Evolutionary conservation across 176 grass and related monocot genomes (phyloP).

Genomic region (Thalia dealbata): DNA sequence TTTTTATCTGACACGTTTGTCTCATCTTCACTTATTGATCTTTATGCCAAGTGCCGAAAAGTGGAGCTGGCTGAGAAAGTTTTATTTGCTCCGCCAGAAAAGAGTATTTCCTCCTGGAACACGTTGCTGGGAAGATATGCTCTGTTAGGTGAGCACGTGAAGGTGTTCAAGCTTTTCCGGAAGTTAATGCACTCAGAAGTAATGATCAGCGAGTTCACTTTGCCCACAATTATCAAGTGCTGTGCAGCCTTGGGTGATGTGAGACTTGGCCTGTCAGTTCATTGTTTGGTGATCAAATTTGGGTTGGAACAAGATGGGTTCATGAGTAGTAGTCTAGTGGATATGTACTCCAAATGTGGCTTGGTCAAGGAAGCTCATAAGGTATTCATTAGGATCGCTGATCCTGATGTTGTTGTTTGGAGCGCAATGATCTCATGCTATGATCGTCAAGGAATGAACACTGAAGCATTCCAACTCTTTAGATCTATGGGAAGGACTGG

Average conservation of each 20-base stretch:
- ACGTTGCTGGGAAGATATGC: slow-evolving; percentile 26
- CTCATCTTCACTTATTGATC: slow-evolving; percentile 26
- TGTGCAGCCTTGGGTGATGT: slow-evolving; percentile 9
- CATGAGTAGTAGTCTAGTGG: slow-evolving; percentile 28
- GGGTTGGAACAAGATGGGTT: slow-evolving; percentile 22
- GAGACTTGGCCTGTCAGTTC: slow-evolving; percentile 22
- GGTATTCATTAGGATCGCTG: slow-evolving; percentile 30
- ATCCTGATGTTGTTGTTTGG: slow-evolving; percentile 39
- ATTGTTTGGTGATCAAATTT: slow-evolving; percentile 28
- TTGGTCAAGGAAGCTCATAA: slow-evolving; percentile 24
- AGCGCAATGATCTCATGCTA: slow-evolving; percentile 39
- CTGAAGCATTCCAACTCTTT: slow-evolving; percentile 31
- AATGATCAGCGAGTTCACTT: slow-evolving; percentile 27
- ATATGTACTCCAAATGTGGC: slow-evolving; percentile 33
- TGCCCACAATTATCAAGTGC: slow-evolving; percentile 28
- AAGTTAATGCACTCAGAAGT: slow-evolving; percentile 17
- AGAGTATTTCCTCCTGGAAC: slow-evolving; percentile 28
- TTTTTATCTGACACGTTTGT: slow-evolving; percentile 24
- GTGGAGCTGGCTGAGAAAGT: slow-evolving; percentile 23
- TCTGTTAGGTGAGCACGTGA: slow-evolving; percentile 9
- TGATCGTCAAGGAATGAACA: slow-evolving; percentile 11
- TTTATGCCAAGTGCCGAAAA: slow-evolving; percentile 17
- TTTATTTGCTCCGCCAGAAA: slow-evolving; percentile 14
- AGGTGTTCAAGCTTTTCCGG: slow-evolving; percentile 14
- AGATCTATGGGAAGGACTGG: slow-evolving; percentile 21